These are phyloP conservation scores for Phytophthora tentaculata DNA, from an alignment of 352 stramenopile species.

Conservation along the genomic window DNA sequence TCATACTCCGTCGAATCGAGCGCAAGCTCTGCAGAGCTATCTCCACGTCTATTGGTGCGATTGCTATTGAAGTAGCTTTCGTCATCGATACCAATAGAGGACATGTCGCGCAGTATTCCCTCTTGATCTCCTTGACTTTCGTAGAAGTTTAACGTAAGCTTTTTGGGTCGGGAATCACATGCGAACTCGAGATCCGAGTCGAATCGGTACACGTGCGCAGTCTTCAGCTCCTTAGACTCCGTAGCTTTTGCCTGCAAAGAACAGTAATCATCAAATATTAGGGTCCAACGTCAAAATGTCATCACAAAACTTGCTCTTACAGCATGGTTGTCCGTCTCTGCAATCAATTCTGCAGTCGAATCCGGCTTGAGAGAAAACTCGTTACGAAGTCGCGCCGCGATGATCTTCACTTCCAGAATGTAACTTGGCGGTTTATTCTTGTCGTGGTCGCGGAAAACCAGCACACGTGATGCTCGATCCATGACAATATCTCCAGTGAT, in stretches of 20 bases:
- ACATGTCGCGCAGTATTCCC: constrained; percentile 32
- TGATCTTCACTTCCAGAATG: constrained; percentile 84
- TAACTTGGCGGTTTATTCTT: constrained; percentile 62
- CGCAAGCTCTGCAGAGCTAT: constrained; percentile 18
- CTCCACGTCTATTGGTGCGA: constrained; percentile 11
- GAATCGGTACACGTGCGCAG: constrained; percentile 84
- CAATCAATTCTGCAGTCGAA: constrained; percentile 62
- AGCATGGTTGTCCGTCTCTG: constrained; percentile 70
- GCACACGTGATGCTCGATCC: constrained; percentile 76
- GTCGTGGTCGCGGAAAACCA: constrained; percentile 81
- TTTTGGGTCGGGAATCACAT: constrained; percentile 67
- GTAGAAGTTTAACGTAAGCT: constrained; percentile 73
- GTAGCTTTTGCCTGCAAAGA: constrained; percentile 44
- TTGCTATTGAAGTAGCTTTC: constrained; percentile 56
- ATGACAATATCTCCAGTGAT: constrained; percentile 83
- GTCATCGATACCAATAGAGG: constrained; percentile 67
- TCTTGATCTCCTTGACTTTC: constrained; percentile 54
- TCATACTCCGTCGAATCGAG: constrained; percentile 37
- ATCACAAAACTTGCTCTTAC: constrained; percentile 28
- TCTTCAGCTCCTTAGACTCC: constrained; percentile 80
- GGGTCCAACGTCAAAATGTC: neutral
- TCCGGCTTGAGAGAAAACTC: constrained; percentile 70
- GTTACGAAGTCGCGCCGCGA: constrained; percentile 72
- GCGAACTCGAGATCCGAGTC: constrained; percentile 81
- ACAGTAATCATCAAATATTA: constrained; percentile 7